A percentile compares a stretch with the other conserved stretches of the same genome.
Evolutionary conservation across 2,329 filamentous ascomycete species (phyloP).

Genomic region (Scolecobasidium constrictum): DNA sequence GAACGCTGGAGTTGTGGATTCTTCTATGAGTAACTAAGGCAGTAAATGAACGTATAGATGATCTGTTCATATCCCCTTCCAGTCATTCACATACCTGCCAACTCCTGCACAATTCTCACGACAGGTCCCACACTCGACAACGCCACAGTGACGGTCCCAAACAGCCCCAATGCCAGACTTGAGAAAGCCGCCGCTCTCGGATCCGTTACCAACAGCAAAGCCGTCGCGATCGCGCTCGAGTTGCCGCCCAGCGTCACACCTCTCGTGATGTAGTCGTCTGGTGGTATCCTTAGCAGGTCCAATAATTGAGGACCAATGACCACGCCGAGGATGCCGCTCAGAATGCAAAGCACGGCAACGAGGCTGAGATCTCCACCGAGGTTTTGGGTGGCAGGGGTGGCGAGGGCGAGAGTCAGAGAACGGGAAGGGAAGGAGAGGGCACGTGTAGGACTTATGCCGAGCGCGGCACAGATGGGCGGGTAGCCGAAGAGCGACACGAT

Average conservation of each 20-base stretch:
- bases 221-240: slow-evolving; percentile 49
- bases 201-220: slow-evolving; percentile 44
- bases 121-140: slow-evolving; percentile 48
- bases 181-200: slow-evolving; percentile 49
- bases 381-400: slow-evolving; percentile 44
- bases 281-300: slow-evolving; percentile 38
- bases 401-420: slow-evolving; percentile 50
- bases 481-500: slow-evolving; percentile 46
- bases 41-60: too few species aligned
- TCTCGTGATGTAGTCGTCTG: slow-evolving; percentile 51
- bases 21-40: too few species aligned
- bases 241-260: slow-evolving; percentile 52
- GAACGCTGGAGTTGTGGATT: too few species aligned
- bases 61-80: too few species aligned
- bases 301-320: slow-evolving; percentile 43
- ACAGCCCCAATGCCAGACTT: slow-evolving; percentile 49
- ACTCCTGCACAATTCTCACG: slow-evolving; percentile 29
- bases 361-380: slow-evolving; percentile 46
- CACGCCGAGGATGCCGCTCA: slow-evolving; percentile 49
- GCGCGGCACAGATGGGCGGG: slow-evolving; percentile 41
- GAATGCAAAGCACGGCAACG: slow-evolving; percentile 45
- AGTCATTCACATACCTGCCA: slow-evolving; percentile 1
- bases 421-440: slow-evolving; percentile 46
- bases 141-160: slow-evolving; percentile 48
- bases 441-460: slow-evolving; percentile 43